Evolutionary conservation across 1,284 basidiomycete genomes (phyloP), one percentile per base, ranked within the genome.

Genomic region (Chiua sp.): DNA sequence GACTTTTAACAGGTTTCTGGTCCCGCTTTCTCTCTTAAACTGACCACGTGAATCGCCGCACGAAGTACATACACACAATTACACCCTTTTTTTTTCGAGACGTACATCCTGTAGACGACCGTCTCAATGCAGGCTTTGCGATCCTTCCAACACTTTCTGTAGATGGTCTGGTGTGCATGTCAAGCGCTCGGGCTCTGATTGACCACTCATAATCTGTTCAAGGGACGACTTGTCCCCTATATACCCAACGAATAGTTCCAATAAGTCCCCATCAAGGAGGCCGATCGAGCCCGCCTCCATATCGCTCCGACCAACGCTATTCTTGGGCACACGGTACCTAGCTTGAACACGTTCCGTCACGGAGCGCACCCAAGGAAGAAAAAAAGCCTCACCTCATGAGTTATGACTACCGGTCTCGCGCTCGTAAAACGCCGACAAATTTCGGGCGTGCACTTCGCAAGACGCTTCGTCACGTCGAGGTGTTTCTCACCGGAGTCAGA

Each of bases 201-300:
- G 76, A 22, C 90, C 90, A 33, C 77, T 67, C 67, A 87, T 74
- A 12, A 90, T 80, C 60, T 79, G 75, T 44, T 77, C 69, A 15
- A 83, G 70, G 18, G 78, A 67, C 73, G 68, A 13, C 76, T 69
- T 37, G 73, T 71, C 37, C 73, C 67, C 4, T 79, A 77, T 28
- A 69, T 68, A 56, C 68, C 72, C 37, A 30, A 93, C 78, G 76
- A 90, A 88, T 33, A 80, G 77, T 72, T 95, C 92, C 32, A 96
- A 74, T 67, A 95, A 93, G 70, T 95, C 92, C 4, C 96, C 96
- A 66, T 98, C 95, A 33, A 98, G 80, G 80, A 98, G 96, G 3
- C 95, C 95, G 71, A 83, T 75, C 22, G 85, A 80, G 18, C 79
- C 71, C 52, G 75, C 65, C 61, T 91, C 83, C 55, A 82, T 77